Percentiles rank a stretch among this genome's conserved stretches.
These are phyloP conservation scores for Acer saccharum DNA, from an alignment of 345 rosid species.

Conservation along the genomic window DNA sequence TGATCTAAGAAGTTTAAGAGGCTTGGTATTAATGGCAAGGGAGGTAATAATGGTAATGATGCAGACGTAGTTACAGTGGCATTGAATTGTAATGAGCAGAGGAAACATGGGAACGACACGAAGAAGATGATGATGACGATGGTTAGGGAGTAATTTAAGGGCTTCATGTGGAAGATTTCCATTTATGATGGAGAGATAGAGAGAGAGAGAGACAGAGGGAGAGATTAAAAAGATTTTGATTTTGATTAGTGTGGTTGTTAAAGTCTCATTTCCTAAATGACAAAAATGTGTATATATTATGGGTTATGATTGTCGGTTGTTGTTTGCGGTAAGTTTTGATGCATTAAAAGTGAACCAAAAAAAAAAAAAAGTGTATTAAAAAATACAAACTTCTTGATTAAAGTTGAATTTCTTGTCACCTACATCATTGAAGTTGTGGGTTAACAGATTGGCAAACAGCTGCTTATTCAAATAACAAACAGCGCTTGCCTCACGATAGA, in stretches of 20 bases:
- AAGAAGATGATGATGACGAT: slow-evolving; percentile 8
- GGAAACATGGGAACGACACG: background rate
- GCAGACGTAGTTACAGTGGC: too few species aligned
- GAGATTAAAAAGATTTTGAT: slow-evolving; percentile 1
- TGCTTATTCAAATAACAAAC: background rate
- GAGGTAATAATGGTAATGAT: background rate
- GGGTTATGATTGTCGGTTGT: background rate
- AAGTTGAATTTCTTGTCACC: too few species aligned
- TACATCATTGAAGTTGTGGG: too few species aligned
- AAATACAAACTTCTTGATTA: too few species aligned
- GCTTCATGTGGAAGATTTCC: slow-evolving; percentile 12
- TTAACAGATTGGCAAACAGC: background rate
- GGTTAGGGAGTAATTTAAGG: background rate
- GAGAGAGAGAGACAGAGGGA: background rate
- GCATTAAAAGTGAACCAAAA: background rate
- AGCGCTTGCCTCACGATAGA: background rate
- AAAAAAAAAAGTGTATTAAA: too few species aligned
- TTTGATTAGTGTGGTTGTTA: slow-evolving; percentile 25
- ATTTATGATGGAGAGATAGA: slow-evolving; percentile 3
- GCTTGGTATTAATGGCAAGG: slow-evolving; percentile 1
- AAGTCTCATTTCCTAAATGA: slow-evolving; percentile 13
- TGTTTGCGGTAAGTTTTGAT: background rate
- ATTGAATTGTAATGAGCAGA: background rate
- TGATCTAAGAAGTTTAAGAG: slow-evolving; percentile 30
- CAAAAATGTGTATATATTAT: background rate